A percentile compares a stretch with the other conserved stretches of the same genome.
These are phyloP conservation scores for Penicillium pancosmium DNA, from an alignment of 495 filamentous ascomycete genomes.

Conservation along the genomic window DNA sequence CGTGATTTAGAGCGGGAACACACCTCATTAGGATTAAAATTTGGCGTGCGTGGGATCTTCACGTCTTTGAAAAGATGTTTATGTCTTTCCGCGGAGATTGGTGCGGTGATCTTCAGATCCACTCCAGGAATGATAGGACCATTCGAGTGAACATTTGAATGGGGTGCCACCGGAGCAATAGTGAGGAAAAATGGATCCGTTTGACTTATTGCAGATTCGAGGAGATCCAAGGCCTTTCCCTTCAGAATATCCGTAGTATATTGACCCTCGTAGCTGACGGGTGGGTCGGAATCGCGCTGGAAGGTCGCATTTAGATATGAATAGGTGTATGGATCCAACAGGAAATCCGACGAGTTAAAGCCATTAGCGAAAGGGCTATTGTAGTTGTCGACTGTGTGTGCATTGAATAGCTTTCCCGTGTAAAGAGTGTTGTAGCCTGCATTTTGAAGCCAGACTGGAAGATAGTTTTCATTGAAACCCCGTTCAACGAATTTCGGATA, in stretches of 20 bases:
- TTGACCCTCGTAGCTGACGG: conserved; percentile 49
- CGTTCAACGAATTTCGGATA: conserved; percentile 66
- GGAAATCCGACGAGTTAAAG: conserved; percentile 47
- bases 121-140: conserved; percentile 6
- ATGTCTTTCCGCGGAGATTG: conserved; percentile 11
- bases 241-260: conserved; percentile 59
- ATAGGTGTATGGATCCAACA: conserved; percentile 67
- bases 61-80: conserved; percentile 13
- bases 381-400: conserved; percentile 57
- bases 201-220: conserved; percentile 49
- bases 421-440: conserved; percentile 68
- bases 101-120: neutral
- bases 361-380: conserved; percentile 54
- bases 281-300: conserved; percentile 56
- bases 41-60: conserved; percentile 11
- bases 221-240: conserved; percentile 55
- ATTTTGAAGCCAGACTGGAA: conserved; percentile 66
- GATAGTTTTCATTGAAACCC: conserved; percentile 61
- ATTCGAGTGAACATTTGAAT: conserved; percentile 51
- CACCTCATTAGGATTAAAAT: conserved; percentile 35
- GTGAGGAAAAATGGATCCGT: conserved; percentile 59
- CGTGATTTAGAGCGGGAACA: neutral
- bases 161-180: conserved; percentile 60
- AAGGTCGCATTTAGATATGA: conserved; percentile 60
- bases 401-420: conserved; percentile 67